Conservation (phyloP, 2,329 filamentous ascomycete genomes). For the Pseudofabraea citricarpa region DNA sequence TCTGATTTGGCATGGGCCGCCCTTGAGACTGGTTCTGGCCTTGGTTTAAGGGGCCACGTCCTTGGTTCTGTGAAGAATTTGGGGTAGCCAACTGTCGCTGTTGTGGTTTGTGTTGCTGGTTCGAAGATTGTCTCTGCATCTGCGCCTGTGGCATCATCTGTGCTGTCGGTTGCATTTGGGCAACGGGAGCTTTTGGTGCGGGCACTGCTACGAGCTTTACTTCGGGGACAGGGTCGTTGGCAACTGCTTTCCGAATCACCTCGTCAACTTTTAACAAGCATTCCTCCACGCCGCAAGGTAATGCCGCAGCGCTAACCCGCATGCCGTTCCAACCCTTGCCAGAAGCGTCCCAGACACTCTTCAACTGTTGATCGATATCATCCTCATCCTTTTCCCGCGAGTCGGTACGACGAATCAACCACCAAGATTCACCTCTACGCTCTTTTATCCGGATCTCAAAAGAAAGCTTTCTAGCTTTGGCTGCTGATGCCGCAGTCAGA, state of each 20-base stretch:
- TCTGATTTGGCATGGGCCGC: neutral
- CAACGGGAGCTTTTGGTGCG: neutral
- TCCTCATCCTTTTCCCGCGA: slow-evolving; percentile 24
- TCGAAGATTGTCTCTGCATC: neutral
- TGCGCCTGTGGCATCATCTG: neutral
- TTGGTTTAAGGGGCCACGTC: neutral
- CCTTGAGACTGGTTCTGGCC: neutral
- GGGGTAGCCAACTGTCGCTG: neutral
- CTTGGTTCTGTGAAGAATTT: neutral
- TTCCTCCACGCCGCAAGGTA: slow-evolving; percentile 33
- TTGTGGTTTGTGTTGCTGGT: neutral
- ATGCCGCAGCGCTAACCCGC: slow-evolving; percentile 40
- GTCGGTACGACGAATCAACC: slow-evolving; percentile 22
- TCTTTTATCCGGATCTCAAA: slow-evolving; percentile 48
- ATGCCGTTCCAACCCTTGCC: slow-evolving; percentile 45
- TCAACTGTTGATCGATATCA: slow-evolving; percentile 34
- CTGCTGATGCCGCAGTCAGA: slow-evolving; percentile 32
- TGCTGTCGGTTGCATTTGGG: neutral
- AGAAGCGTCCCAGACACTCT: slow-evolving; percentile 39
- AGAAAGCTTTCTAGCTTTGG: slow-evolving; percentile 33
- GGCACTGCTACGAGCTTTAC: neutral
- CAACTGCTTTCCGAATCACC: slow-evolving; percentile 7
- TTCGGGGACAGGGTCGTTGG: neutral
- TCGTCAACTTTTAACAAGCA: slow-evolving; percentile 22
- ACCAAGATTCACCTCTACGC: slow-evolving; percentile 38